Evolutionary conservation across 2,329 filamentous ascomycete genomes (phyloP).

Genomic region (Pyrenochaeta sp.): DNA sequence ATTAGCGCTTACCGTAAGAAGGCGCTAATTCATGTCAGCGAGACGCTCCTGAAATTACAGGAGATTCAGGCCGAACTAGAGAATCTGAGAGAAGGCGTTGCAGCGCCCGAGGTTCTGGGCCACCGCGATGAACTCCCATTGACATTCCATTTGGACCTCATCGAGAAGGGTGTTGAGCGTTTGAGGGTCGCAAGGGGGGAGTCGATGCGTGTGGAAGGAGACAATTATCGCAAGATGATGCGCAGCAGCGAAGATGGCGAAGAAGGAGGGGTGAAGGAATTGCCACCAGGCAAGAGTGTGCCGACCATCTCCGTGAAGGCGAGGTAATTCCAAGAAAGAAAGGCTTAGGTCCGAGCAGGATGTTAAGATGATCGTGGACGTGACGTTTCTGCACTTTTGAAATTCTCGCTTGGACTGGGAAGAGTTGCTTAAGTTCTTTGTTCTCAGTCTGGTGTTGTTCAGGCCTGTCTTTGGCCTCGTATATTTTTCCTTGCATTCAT

Average conservation of each 20-base stretch:
- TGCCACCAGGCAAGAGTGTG: slow-evolving; percentile 8
- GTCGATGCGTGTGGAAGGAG: slow-evolving; percentile 67
- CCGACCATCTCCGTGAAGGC: slow-evolving; percentile 24
- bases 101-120: slow-evolving; percentile 68
- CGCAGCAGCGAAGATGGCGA: slow-evolving; percentile 15
- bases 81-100: slow-evolving; percentile 75
- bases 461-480: not conserved
- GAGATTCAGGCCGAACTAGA: slow-evolving; percentile 75
- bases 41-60: slow-evolving; percentile 76
- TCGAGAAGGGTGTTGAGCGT: slow-evolving; percentile 75
- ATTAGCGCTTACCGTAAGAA: slow-evolving; percentile 72
- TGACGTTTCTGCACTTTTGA: too few relatives aligned
- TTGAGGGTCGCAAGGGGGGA: slow-evolving; percentile 71
- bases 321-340: slow-evolving; percentile 1
- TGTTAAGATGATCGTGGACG: not conserved
- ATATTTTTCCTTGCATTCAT: not conserved
- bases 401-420: too few relatives aligned
- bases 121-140: slow-evolving; percentile 67
- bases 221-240: slow-evolving; percentile 44
- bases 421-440: too few relatives aligned
- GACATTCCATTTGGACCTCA: slow-evolving; percentile 77
- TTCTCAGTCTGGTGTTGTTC: too few relatives aligned
- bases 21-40: slow-evolving; percentile 73
- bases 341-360: not conserved
- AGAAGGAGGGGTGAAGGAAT: slow-evolving; percentile 12